Evolutionary conservation across 1,284 basidiomycete genomes (phyloP).

Genomic region (Cryptococcus sp.): DNA sequence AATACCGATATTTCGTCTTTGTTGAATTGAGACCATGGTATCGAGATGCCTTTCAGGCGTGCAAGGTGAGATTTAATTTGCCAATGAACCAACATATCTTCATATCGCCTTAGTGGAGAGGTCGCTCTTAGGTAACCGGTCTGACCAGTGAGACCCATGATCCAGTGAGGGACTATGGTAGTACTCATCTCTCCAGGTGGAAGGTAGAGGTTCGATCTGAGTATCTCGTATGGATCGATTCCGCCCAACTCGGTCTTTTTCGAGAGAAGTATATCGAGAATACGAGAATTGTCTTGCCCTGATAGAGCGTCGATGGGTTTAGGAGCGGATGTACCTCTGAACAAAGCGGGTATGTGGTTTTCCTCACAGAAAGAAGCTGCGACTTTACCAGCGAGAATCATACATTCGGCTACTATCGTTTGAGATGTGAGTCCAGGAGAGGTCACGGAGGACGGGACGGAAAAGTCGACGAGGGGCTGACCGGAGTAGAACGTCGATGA

Average conservation of each 20-base stretch:
- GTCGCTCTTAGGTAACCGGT: constrained; percentile 77
- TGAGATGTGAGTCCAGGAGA: constrained; percentile 1
- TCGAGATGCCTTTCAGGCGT: constrained; percentile 8
- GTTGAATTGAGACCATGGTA: constrained; percentile 9
- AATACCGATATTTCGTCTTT: constrained; percentile 21
- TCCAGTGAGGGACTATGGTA: constrained; percentile 54
- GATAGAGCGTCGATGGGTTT: constrained; percentile 3
- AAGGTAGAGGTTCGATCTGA: constrained; percentile 5
- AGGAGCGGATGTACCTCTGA: constrained; percentile 55
- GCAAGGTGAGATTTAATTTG: constrained; percentile 77
- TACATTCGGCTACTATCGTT: constrained; percentile 68
- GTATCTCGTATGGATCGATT: constrained; percentile 18
- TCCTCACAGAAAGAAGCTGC: constrained; percentile 69
- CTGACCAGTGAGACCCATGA: constrained; percentile 60
- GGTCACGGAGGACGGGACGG: constrained; percentile 29
- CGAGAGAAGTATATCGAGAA: constrained; percentile 33
- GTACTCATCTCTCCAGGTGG: constrained; percentile 7
- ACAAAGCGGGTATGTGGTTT: constrained; percentile 61
- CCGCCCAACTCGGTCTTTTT: constrained; percentile 39
- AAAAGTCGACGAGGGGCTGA: constrained; percentile 58
- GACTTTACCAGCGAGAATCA: constrained; percentile 75
- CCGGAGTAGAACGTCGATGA: constrained; percentile 54
- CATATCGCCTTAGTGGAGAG: constrained; percentile 79
- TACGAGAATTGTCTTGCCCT: constrained; percentile 8
- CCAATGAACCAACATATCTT: constrained; percentile 86